Conservation (phyloP, 2,329 filamentous ascomycete species). For the Dryadomyces quercivorus region DNA sequence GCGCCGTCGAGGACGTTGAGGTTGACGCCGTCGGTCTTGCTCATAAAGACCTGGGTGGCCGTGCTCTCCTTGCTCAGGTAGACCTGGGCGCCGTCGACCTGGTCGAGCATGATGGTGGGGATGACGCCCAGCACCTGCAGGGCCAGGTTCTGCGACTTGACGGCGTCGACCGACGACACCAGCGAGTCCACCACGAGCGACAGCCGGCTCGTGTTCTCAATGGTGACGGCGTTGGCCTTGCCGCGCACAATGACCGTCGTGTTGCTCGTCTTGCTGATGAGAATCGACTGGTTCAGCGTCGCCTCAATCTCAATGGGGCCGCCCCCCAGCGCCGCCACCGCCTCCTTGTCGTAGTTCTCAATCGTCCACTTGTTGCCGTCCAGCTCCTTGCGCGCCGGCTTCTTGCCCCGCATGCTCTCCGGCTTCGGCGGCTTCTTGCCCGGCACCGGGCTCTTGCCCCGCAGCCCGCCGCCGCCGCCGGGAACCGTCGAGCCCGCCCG, state of each 20-base stretch:
- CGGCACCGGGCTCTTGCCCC: constrained; percentile 77
- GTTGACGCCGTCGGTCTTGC: constrained; percentile 80
- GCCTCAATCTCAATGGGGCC: constrained; percentile 68
- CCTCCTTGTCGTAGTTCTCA: constrained; percentile 79
- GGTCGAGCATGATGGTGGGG: constrained; percentile 82
- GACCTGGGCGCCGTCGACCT: constrained; percentile 79
- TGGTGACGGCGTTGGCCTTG: constrained; percentile 92
- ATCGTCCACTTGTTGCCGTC: constrained; percentile 91
- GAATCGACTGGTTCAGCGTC: constrained; percentile 72
- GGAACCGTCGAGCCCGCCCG: constrained; percentile 62
- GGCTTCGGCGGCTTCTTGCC: constrained; percentile 71
- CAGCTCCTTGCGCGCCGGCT: constrained; percentile 65
- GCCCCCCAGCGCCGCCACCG: constrained; percentile 21
- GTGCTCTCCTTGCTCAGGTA: constrained; percentile 76
- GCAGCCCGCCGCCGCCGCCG: constrained; percentile 32
- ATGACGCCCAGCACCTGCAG: constrained; percentile 80
- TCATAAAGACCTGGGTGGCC: constrained; percentile 72
- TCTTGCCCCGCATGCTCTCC: constrained; percentile 73
- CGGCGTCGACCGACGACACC: constrained; percentile 83
- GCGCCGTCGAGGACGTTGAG: constrained; percentile 57
- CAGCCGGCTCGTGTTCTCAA: constrained; percentile 78
- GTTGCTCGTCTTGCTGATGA: constrained; percentile 86
- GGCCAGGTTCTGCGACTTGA: constrained; percentile 90
- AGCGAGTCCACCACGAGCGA: constrained; percentile 83
- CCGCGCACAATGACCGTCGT: constrained; percentile 79